Evolutionary conservation across 75 land plant species (phyloP).

Genomic region (Chamaecyparis obtusa): DNA sequence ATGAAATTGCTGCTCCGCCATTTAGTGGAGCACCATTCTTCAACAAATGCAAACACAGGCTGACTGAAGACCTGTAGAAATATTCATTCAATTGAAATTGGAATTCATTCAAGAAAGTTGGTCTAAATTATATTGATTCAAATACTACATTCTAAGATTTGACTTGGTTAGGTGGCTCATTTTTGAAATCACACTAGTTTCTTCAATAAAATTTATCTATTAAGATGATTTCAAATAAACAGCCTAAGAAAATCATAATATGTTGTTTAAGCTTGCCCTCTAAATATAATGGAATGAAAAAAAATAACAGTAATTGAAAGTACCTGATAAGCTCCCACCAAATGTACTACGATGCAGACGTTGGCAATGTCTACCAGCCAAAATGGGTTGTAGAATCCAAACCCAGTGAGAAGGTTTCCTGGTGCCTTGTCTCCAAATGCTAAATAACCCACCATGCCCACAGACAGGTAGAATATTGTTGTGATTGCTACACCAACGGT

Average conservation of each 20-base stretch:
- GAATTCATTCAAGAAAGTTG: too few relatives aligned
- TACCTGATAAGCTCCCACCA: slow-evolving; percentile 70
- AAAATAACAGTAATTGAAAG: neutral
- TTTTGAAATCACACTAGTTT: too few relatives aligned
- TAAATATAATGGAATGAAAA: neutral
- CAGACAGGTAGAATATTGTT: slow-evolving; percentile 51
- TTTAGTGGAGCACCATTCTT: slow-evolving; percentile 17
- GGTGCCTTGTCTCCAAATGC: slow-evolving; percentile 62
- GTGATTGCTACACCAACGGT: slow-evolving; percentile 39
- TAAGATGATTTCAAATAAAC: too few relatives aligned
- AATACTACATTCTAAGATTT: too few relatives aligned
- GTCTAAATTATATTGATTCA: too few relatives aligned
- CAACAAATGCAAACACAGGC: slow-evolving; percentile 67
- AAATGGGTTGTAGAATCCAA: slow-evolving; percentile 51
- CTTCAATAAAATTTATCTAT: too few relatives aligned
- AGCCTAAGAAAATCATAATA: too few relatives aligned
- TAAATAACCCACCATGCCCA: slow-evolving; percentile 49
- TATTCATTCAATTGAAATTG: neutral
- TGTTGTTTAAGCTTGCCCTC: too few relatives aligned
- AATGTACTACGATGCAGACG: slow-evolving; percentile 46
- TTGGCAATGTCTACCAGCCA: slow-evolving; percentile 62
- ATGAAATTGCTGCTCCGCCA: slow-evolving; percentile 33
- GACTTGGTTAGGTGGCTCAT: too few relatives aligned
- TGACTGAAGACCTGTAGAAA: slow-evolving; percentile 52
- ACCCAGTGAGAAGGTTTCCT: slow-evolving; percentile 62